Conservation (phyloP, 345 rosid genomes). For the Rhizophora mangle region DNA sequence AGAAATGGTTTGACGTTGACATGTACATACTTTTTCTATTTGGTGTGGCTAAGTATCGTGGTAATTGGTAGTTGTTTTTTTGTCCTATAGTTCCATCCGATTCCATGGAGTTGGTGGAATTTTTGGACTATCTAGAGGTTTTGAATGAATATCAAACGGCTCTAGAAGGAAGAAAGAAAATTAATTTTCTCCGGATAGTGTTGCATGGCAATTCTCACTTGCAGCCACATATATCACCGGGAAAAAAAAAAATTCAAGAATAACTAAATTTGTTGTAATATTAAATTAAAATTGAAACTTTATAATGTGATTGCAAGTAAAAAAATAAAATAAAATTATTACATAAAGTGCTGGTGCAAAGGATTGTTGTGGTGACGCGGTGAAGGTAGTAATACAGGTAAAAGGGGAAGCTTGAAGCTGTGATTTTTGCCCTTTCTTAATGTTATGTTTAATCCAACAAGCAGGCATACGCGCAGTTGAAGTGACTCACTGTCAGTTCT, state of each 20-base stretch:
- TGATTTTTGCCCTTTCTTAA: constrained; percentile 6
- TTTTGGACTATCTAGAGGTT: constrained; percentile 12
- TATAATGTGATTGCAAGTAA: too few species aligned
- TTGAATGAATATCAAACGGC: neutral
- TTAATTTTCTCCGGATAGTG: too few species aligned
- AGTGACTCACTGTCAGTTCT: constrained; percentile 58
- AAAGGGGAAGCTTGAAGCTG: constrained; percentile 17
- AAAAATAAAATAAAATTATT: too few species aligned
- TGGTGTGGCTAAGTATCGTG: constrained; percentile 9
- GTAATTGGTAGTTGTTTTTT: too few species aligned
- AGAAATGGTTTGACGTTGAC: constrained; percentile 17
- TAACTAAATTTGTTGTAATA: too few species aligned
- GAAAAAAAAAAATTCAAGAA: too few species aligned
- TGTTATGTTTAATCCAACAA: neutral
- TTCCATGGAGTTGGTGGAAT: constrained; percentile 16
- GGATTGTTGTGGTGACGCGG: constrained; percentile 6
- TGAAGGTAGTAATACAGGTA: constrained; percentile 6
- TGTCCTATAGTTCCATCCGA: too few species aligned
- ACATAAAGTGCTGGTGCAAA: neutral
- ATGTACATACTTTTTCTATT: neutral
- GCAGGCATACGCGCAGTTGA: constrained; percentile 23
- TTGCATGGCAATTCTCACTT: too few species aligned
- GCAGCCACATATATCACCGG: too few species aligned
- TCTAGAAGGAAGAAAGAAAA: too few species aligned
- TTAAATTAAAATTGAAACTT: too few species aligned